Evolutionary conservation across 2,329 filamentous ascomycete genomes (phyloP), one percentile per base, ranked within the genome.

Genomic region (Sarocladium strictum): DNA sequence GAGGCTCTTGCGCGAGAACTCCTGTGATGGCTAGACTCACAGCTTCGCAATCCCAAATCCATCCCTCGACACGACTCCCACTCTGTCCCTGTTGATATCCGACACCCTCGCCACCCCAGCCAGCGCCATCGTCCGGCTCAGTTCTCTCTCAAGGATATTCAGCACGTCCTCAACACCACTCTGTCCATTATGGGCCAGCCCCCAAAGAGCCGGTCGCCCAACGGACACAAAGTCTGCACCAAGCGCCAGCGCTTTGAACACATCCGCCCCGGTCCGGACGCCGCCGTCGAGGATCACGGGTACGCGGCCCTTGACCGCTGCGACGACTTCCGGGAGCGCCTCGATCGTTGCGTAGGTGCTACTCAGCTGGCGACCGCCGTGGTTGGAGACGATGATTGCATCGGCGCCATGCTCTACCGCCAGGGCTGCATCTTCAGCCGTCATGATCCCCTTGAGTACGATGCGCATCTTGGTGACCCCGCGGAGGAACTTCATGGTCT

Each of bases 341-440:
- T 69, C 67, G 11, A 70, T 57, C 12, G 67, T 61, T 1, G 65
- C 64, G 2, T 63, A 64, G 19, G 62, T 63, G 1, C 63, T 60
- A 56, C 69, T 65, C 9, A 70, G 61, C 49, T 69, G 67, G 15
- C 68, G 59, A n/a, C 65, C 65, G 19, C 67, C 66, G 50, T 70
- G 68, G 59, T 58, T 59, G 2, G 58, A 60, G 11, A 61, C 58
- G 41, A 62, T 56, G 5, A 62, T 58, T 3, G 43, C 59, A 23
- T 60, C 56, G 0, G 54, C 59, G 2, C 57, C 57, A 26, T 57
- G 56, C 53, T 60, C 53, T 1, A 60, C 55, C 1, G 59, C 59
- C 12, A 58, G 50, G 7, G 56, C 57, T 3, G 59, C 57, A 40
- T 61, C 59, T 26, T 61, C 59, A 1, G 53, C 57, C 2, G 59